Base-by-base conservation (phyloP, 2,329 filamentous ascomycete species). In the Colletotrichum tropicicola region DNA sequence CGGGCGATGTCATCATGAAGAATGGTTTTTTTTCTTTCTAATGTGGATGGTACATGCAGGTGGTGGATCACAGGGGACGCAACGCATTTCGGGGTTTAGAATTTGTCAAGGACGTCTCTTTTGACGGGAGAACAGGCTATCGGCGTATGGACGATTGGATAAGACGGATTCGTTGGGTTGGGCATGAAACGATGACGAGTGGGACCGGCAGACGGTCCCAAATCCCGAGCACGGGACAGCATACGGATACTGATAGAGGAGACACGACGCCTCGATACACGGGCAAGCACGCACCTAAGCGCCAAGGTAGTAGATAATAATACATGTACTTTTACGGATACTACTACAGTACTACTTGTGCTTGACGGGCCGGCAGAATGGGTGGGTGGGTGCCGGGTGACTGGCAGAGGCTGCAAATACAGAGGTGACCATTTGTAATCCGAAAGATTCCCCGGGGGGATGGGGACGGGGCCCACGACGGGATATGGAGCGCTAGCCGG, bases 391-490 rank as follows among this genome's bases (percentile, higher is more conserved):
- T 27, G 30, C 37, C 19, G 37, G 39, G 35, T 21, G 28, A 45
- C 21, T 19, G 41, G 43, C 8, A 49, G 25, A 57, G 17, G 17
- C 54, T 37, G 30, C 62, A 56, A 65, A 61, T 65, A 25, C 62
- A 51, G 28, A 27, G 19, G 13, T 47, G 19, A 45, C 43, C 19
- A 65, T 65, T 65, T 65, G 61, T 61, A 65, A 65, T 65, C 61
- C 61, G 57, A 65, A 56, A 65, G 35, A 65, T 55, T 61, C 61
- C 58, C 61, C 57, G 57, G 57, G 49, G 60, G 43, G 27, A 45
- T 43, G 56, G 43, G n/a, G n/a, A 48, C n/a, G 35, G 37, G 49
- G 61, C 44, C 57, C 49, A 55, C 28, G 57, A 47, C 35, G 61
- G 61, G 61, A 65, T 51, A 65, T 61, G 61, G 61, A 65, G 49